Percentiles rank a stretch among this genome's conserved stretches.
Conservation (phyloP, 2,329 filamentous ascomycete species). For the Aspergillus sp. region DNA sequence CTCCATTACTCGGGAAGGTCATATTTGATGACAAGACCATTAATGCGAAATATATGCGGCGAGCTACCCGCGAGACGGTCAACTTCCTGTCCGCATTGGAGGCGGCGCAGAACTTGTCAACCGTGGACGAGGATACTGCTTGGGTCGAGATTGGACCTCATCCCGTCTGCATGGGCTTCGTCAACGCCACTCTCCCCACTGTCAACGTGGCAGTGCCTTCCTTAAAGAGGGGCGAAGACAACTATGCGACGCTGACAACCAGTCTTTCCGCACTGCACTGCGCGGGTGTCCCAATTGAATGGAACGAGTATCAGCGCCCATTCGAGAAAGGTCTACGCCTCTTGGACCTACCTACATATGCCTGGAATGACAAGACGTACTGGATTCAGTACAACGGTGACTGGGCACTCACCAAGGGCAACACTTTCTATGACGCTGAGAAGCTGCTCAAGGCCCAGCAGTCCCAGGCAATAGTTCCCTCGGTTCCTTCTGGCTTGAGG, state of each 20-base stretch:
- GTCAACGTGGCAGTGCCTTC: conserved; percentile 62
- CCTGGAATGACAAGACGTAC: conserved; percentile 73
- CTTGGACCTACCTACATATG: conserved; percentile 67
- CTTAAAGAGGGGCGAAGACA: conserved; percentile 64
- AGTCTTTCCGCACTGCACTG: conserved; percentile 62
- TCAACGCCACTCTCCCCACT: conserved; percentile 65
- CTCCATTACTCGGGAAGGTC: conserved; percentile 64
- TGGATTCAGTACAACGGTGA: conserved; percentile 74
- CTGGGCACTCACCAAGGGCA: conserved; percentile 72
- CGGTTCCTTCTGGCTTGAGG: conserved; percentile 1
- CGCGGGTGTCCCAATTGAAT: conserved; percentile 67
- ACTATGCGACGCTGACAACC: conserved; percentile 68
- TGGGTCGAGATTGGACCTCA: conserved; percentile 78
- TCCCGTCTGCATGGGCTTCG: conserved; percentile 69
- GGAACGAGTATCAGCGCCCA: conserved; percentile 70
- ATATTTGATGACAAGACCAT: conserved; percentile 62
- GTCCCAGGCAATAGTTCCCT: not conserved
- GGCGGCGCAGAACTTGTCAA: conserved; percentile 55
- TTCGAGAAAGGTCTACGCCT: conserved; percentile 64
- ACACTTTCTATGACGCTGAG: conserved; percentile 34
- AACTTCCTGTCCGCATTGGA: conserved; percentile 69
- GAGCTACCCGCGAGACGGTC: conserved; percentile 70
- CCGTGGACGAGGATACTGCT: conserved; percentile 65
- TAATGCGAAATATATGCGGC: conserved; percentile 65
- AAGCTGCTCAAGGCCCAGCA: conserved; percentile 1